Base-by-base conservation (phyloP, 768 basidiomycete species). In the Arthromyces matolae region DNA sequence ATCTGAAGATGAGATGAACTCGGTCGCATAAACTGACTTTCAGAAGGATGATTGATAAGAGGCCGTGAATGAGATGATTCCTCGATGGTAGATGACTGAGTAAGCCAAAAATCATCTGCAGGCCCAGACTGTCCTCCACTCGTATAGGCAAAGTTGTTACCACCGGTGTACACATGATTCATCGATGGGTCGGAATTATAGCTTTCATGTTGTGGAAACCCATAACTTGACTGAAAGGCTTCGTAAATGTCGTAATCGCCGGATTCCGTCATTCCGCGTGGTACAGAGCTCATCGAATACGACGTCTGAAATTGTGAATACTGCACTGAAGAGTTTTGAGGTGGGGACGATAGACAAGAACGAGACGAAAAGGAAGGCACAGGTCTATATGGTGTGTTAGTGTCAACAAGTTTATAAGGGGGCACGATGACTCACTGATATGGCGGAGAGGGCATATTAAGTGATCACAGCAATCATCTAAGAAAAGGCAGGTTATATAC, bases 401-500 rank as follows among this genome's bases (percentile, higher is more conserved):
- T 40, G 45, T 27, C 13, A 14, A 18, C 32, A 31, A 22, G 18
- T 44, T 43, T 55, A 50, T 55, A 51, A 47, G 47, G 27, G 24
- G 25, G 29, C 27, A 10, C 23, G 10, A 18, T 53, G 48, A 53
- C 57, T 54, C 53, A 54, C 55, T 54, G 49, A 49, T 57, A 41
- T 35, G 53, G 42, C 34, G 40, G 36, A 24, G 37, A 33, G 32
- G 45, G 31, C 51, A 57, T 59, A 27, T 37, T 50, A 36, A 42
- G 42, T 42, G 20, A 40, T 46, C 43, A 44, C 51, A 47, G 35
- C 40, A 36, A 53, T 22, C 39, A 35, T 22, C 36, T 16, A 38
- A 16, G 25, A 25, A 25, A 34, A 24, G 36, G 34, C 42, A 42
- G 19, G 20, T 58, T 55, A 51, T 53, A 53, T 53, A 51, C 36